A percentile compares a stretch with the other conserved stretches of the same genome.
Evolutionary conservation across 306 rosid genomes (phyloP).

Genomic region (Ochetophila trinervis): DNA sequence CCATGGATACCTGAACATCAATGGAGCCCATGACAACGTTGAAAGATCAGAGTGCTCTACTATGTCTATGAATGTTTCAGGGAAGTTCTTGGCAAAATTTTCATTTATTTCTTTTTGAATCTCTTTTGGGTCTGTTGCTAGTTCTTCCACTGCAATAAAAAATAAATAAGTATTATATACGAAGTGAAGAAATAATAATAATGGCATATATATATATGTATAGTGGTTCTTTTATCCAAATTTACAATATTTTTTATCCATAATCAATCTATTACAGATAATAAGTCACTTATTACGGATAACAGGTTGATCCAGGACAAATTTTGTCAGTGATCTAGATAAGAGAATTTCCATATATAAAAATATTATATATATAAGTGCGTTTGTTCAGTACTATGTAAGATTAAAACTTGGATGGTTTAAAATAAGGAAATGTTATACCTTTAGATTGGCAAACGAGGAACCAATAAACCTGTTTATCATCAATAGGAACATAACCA

Average conservation of each 20-base stretch:
- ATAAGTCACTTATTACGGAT: no score
- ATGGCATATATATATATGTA: no score
- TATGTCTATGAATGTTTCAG: neutral
- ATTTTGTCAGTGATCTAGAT: no score
- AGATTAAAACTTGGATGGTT: neutral
- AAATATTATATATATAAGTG: no score
- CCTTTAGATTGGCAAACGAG: neutral
- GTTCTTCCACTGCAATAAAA: neutral
- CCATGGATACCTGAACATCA: constrained; percentile 23
- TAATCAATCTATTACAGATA: no score
- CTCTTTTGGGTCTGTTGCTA: neutral
- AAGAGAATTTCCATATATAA: no score
- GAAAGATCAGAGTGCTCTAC: constrained; percentile 21
- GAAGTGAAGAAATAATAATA: neutral
- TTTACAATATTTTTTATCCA: no score
- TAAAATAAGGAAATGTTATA: neutral
- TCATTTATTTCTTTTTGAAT: constrained; percentile 11
- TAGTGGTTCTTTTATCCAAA: no score
- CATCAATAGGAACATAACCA: constrained; percentile 19
- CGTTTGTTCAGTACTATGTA: no score
- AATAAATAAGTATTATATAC: neutral
- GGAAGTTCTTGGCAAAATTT: constrained; percentile 24
- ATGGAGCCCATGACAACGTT: constrained; percentile 9
- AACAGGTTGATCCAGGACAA: no score
- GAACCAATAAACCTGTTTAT: constrained; percentile 18